Evolutionary conservation across 1,284 basidiomycete species (phyloP).

Genomic region (Takashimella koratensis): DNA sequence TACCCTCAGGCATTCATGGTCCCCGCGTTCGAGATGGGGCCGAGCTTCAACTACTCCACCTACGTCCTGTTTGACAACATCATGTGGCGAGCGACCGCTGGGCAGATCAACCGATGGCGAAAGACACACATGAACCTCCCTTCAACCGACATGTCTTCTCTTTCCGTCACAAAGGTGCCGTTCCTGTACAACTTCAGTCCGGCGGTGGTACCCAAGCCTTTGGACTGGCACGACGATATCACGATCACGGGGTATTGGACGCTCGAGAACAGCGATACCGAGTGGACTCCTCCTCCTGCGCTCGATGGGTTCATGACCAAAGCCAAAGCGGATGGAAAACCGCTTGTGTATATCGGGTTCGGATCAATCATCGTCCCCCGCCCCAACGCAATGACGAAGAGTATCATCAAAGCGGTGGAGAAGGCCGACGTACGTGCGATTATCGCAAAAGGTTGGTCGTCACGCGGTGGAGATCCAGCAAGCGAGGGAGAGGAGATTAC

Average conservation of each 20-base stretch:
- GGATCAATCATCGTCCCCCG: slow-evolving; percentile 69
- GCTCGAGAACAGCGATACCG: slow-evolving; percentile 59
- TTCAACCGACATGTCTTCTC: slow-evolving; percentile 63
- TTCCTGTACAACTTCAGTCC: slow-evolving; percentile 66
- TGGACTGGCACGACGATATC: slow-evolving; percentile 72
- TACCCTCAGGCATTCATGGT: slow-evolving; percentile 65
- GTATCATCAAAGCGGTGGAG: slow-evolving; percentile 63
- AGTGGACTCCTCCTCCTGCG: slow-evolving; percentile 58
- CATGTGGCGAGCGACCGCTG: slow-evolving; percentile 68
- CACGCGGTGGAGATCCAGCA: slow-evolving; percentile 51
- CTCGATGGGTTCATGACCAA: slow-evolving; percentile 58
- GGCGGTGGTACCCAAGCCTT: slow-evolving; percentile 64
- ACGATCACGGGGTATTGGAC: slow-evolving; percentile 58
- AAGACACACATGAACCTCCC: slow-evolving; percentile 56
- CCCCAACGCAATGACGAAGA: slow-evolving; percentile 61
- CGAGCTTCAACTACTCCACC: slow-evolving; percentile 47
- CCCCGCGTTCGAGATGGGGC: slow-evolving; percentile 51
- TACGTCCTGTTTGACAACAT: slow-evolving; percentile 65
- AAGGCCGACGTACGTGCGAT: slow-evolving; percentile 66
- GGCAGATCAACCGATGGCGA: slow-evolving; percentile 72
- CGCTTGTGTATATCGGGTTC: slow-evolving; percentile 70
- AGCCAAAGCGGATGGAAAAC: slow-evolving; percentile 58
- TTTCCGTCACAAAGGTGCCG: slow-evolving; percentile 63
- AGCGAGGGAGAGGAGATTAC: slow-evolving; percentile 51
- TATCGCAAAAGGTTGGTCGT: slow-evolving; percentile 72